phyloP scores from a whole-genome alignment of 208 protist genomes.

The Leishmania guyanensis region DNA sequence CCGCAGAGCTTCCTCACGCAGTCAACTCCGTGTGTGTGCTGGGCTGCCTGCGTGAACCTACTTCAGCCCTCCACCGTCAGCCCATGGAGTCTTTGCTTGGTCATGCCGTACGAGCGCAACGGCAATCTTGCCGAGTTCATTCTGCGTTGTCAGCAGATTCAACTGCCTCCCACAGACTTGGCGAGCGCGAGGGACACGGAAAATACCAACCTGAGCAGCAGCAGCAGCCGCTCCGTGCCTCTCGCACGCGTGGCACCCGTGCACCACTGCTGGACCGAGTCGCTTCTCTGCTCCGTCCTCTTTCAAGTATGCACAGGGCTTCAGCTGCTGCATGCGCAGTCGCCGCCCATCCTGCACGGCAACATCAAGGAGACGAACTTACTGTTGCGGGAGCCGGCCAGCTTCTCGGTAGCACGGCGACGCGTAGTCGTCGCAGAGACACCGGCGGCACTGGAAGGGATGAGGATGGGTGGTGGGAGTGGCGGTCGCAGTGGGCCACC shows the following conservation, averaged over 20 bases:
- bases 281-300: conserved; percentile 30
- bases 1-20: not conserved
- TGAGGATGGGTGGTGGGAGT: not conserved
- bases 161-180: not conserved
- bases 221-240: not conserved
- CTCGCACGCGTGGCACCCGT: not conserved
- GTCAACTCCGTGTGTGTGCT: conserved; percentile 25
- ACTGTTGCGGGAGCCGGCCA: conserved; percentile 19
- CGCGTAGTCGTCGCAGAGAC: conserved; percentile 10
- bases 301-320: conserved; percentile 31
- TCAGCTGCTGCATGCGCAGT: conserved; percentile 37
- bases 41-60: conserved; percentile 26
- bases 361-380: conserved; percentile 24
- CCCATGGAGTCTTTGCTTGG: conserved; percentile 38
- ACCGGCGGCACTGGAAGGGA: not conserved
- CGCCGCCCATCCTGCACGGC: conserved; percentile 34
- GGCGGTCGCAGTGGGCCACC: not conserved
- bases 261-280: conserved; percentile 30
- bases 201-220: not conserved
- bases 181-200: not conserved
- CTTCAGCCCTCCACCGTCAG: conserved; percentile 20
- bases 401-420: conserved; percentile 21
- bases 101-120: conserved; percentile 35
- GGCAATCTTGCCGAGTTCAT: conserved; percentile 30
- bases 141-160: not conserved